Evolutionary conservation across 768 basidiomycete genomes (phyloP).

Genomic region (Mycena kentingensis): DNA sequence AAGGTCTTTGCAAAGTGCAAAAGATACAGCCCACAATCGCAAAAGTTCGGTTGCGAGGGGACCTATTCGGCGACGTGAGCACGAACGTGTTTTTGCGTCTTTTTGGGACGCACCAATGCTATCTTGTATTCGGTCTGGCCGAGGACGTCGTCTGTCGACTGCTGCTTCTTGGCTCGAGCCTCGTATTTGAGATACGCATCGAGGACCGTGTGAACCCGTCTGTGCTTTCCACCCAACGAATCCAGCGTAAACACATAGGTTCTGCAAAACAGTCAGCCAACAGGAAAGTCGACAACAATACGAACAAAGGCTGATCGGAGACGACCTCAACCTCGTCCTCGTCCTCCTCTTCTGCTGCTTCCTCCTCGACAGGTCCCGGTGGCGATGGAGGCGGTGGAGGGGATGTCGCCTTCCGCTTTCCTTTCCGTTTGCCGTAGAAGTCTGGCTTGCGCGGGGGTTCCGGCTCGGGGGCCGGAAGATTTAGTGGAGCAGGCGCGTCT

Average conservation of each 20-base stretch:
- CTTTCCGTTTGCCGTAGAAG: conserved; percentile 18
- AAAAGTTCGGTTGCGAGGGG: conserved; percentile 84
- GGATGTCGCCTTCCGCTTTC: conserved; percentile 15
- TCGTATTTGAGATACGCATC: conserved; percentile 71
- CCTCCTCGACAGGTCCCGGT: conserved; percentile 2
- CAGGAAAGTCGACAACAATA: background rate
- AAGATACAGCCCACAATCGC: conserved; percentile 92
- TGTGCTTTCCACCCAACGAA: conserved; percentile 79
- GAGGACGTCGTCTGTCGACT: conserved; percentile 33
- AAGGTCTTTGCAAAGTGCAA: conserved; percentile 85
- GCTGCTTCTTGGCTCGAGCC: conserved; percentile 68
- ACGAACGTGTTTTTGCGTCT: background rate
- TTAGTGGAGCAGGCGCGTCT: too few relatives aligned
- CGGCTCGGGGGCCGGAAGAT: too few relatives aligned
- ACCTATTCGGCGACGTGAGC: conserved; percentile 51
- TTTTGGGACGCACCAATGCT: conserved; percentile 47
- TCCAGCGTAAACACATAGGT: conserved; percentile 88
- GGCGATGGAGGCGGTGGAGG: conserved; percentile 6
- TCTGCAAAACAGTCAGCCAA: conserved; percentile 37
- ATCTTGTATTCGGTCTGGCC: conserved; percentile 46
- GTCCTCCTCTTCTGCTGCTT: conserved; percentile 24
- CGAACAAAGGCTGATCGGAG: conserved; percentile 21
- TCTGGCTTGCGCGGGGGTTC: background rate
- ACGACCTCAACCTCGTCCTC: conserved; percentile 37
- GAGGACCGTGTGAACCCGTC: conserved; percentile 61